phyloP scores from a whole-genome alignment of 2,329 filamentous ascomycete species.

The Aspergillus ustus region DNA sequence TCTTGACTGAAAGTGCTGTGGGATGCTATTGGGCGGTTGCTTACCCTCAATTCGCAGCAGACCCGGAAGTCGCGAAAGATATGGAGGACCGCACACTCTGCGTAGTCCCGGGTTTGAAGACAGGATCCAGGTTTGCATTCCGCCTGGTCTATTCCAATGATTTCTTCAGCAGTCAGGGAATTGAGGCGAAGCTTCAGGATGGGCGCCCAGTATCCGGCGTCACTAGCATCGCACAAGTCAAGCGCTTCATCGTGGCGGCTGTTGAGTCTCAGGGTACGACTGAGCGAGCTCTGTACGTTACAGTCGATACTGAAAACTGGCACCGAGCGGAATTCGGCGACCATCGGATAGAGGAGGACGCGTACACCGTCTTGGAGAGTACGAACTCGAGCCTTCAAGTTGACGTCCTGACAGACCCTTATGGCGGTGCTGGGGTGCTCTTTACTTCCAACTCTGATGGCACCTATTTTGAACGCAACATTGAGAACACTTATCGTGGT shows the following conservation, averaged over 20 bases:
- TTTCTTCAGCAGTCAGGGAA: conserved; percentile 68
- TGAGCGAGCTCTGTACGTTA: conserved; percentile 91
- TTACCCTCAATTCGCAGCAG: conserved; percentile 66
- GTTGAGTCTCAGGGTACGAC: conserved; percentile 78
- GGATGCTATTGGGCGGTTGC: conserved; percentile 89
- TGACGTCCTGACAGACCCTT: conserved; percentile 75
- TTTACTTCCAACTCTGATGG: conserved; percentile 98
- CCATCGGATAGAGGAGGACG: conserved; percentile 80
- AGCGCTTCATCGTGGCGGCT: conserved; percentile 84
- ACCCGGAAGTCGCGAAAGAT: conserved; percentile 62
- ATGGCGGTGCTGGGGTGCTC: conserved; percentile 78
- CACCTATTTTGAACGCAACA: conserved; percentile 90
- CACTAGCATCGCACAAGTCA: conserved; percentile 79
- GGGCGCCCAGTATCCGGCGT: conserved; percentile 77
- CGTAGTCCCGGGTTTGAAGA: conserved; percentile 74
- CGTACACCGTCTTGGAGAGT: conserved; percentile 92
- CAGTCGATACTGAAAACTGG: conserved; percentile 82
- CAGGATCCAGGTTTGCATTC: conserved; percentile 73
- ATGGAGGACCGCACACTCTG: conserved; percentile 78
- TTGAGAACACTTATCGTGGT: conserved; percentile 90
- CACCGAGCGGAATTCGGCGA: conserved; percentile 88
- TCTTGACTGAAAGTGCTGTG: conserved; percentile 69
- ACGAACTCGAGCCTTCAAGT: conserved; percentile 98
- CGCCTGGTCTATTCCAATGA: conserved; percentile 80
- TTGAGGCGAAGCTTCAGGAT: conserved; percentile 77